These are phyloP conservation scores for Trichoderma koningii DNA, from an alignment of 2,329 filamentous ascomycete genomes.

Conservation along the genomic window DNA sequence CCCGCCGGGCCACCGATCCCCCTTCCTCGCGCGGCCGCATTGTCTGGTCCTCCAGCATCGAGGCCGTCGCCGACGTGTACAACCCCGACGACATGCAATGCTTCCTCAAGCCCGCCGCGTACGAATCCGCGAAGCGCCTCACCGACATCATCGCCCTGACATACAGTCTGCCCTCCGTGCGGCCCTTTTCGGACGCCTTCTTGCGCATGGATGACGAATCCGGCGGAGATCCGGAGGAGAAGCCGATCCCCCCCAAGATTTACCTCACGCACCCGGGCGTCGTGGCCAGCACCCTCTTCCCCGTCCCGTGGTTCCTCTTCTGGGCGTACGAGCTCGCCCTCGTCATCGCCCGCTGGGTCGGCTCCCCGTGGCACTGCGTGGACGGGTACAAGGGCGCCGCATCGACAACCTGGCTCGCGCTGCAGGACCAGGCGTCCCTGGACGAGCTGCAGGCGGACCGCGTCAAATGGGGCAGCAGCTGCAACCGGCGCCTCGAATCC, in stretches of 20 bases:
- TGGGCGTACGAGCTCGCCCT: slow-evolving; percentile 69
- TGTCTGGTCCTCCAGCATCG: slow-evolving; percentile 85
- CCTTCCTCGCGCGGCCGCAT: slow-evolving; percentile 59
- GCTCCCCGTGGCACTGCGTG: slow-evolving; percentile 85
- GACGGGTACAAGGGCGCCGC: slow-evolving; percentile 75
- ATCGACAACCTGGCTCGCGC: slow-evolving; percentile 75
- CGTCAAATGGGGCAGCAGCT: slow-evolving; percentile 83
- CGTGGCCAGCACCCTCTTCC: slow-evolving; percentile 78
- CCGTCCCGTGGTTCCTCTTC: slow-evolving; percentile 68
- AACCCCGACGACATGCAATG: slow-evolving; percentile 74
- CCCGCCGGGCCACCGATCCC: slow-evolving; percentile 44
- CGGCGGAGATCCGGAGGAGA: slow-evolving; percentile 28
- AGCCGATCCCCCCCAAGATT: slow-evolving; percentile 56
- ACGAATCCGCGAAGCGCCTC: slow-evolving; percentile 85
- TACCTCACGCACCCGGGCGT: slow-evolving; percentile 88
- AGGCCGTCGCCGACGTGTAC: slow-evolving; percentile 60
- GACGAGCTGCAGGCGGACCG: slow-evolving; percentile 57
- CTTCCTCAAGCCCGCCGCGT: slow-evolving; percentile 62
- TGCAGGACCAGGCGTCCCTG: slow-evolving; percentile 65
- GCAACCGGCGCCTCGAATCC: slow-evolving; percentile 58
- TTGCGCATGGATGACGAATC: slow-evolving; percentile 44
- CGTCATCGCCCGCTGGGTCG: slow-evolving; percentile 72
- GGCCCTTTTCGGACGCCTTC: slow-evolving; percentile 59
- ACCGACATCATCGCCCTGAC: slow-evolving; percentile 84
- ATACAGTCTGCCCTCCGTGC: slow-evolving; percentile 64